These are phyloP conservation scores for Melocanna baccifera DNA, from an alignment of 176 grass and related monocot genomes.

Conservation along the genomic window DNA sequence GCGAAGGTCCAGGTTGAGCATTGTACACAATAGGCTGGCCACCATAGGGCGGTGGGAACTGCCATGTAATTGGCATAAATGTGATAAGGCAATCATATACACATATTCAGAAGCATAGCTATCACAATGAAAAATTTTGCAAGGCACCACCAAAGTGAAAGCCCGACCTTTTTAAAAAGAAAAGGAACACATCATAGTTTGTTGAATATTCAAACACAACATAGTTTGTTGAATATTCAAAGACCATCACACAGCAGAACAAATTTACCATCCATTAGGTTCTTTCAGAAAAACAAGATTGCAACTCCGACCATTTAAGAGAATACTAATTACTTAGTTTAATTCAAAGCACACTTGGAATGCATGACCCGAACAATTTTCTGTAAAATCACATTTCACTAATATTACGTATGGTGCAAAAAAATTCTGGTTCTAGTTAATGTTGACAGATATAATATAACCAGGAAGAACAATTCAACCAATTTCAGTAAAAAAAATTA, in stretches of 20 bases:
- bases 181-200: background rate
- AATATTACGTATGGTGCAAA: background rate
- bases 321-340: background rate
- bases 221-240: background rate
- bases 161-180: background rate
- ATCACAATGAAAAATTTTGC: background rate
- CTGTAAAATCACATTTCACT: background rate
- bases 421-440: background rate
- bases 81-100: background rate
- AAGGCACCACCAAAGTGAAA: background rate
- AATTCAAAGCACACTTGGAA: background rate
- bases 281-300: background rate
- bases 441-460: background rate
- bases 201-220: background rate
- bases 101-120: conserved; percentile 10
- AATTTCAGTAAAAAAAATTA: background rate
- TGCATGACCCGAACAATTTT: background rate
- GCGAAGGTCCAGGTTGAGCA: conserved; percentile 49
- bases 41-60: conserved; percentile 57
- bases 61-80: conserved; percentile 25
- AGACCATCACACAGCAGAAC: background rate
- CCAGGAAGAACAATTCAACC: background rate
- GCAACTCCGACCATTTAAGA: background rate
- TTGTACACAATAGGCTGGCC: conserved; percentile 55
- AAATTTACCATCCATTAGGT: background rate